phyloP scores from a whole-genome alignment of 495 filamentous ascomycete genomes.

The Trichoderma erinaceum region DNA sequence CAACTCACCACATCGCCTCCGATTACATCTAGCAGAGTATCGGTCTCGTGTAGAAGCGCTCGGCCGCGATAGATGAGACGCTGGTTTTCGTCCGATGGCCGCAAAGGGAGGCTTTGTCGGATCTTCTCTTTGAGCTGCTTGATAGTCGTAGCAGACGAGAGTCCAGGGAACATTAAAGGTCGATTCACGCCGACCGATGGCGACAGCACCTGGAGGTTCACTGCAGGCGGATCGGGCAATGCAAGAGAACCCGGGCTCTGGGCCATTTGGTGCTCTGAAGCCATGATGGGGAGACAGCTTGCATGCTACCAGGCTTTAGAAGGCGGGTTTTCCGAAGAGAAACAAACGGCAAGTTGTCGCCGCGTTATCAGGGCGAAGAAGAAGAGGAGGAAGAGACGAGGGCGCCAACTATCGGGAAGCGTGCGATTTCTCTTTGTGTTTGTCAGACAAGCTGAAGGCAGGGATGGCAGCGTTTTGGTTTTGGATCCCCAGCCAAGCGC shows the following conservation, averaged over 20 bases:
- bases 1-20: slow-evolving; percentile 48
- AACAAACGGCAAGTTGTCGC: neutral
- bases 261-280: slow-evolving; percentile 23
- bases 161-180: slow-evolving; percentile 46
- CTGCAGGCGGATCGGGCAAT: slow-evolving; percentile 21
- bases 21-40: slow-evolving; percentile 54
- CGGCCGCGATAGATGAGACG: slow-evolving; percentile 63
- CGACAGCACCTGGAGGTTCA: slow-evolving; percentile 60
- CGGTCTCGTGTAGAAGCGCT: slow-evolving; percentile 45
- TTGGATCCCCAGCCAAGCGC: neutral
- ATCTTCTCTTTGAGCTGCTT: slow-evolving; percentile 56
- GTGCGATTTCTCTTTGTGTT: neutral
- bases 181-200: slow-evolving; percentile 52
- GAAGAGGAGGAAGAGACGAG: neutral
- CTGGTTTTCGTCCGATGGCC: slow-evolving; percentile 50
- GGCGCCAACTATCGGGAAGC: neutral
- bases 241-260: slow-evolving; percentile 18
- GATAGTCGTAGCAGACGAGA: slow-evolving; percentile 52
- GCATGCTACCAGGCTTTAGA: neutral
- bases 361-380: neutral
- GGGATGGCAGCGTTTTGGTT: neutral
- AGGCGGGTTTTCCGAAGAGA: neutral
- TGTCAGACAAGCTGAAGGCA: slow-evolving; percentile 1
- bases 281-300: slow-evolving; percentile 17
- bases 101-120: slow-evolving; percentile 45